These are phyloP conservation scores for Metschnikowia baotianmanensis DNA, from an alignment of 805 yeast species.

Conservation along the genomic window DNA sequence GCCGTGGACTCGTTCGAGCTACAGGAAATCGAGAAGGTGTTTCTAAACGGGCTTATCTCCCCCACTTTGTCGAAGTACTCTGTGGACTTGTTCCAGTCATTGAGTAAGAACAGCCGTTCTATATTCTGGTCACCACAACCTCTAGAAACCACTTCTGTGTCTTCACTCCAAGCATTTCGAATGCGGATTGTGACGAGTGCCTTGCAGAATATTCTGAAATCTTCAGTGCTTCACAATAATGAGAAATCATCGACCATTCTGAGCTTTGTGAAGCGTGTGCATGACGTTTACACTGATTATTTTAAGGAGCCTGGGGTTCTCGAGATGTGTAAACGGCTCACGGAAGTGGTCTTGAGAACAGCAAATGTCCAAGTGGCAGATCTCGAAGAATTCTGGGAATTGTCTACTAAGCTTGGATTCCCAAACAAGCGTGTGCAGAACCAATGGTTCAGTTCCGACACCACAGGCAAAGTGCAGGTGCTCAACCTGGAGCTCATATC, in stretches of 20 bases:
- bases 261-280: constrained; percentile 24
- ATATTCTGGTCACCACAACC: constrained; percentile 19
- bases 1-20: constrained; percentile 15
- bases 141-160: constrained; percentile 19
- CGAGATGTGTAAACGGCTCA: constrained; percentile 30
- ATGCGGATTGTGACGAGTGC: constrained; percentile 21
- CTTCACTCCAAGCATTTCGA: constrained; percentile 22
- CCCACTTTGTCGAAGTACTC: constrained; percentile 28
- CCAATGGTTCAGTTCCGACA: constrained; percentile 24
- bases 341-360: constrained; percentile 23
- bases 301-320: constrained; percentile 23
- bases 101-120: constrained; percentile 18
- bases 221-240: constrained; percentile 1
- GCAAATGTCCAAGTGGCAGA: constrained; percentile 15
- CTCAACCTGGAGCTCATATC: constrained; percentile 28
- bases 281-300: constrained; percentile 27
- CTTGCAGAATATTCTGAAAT: constrained; percentile 20
- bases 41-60: constrained; percentile 27
- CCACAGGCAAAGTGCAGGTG: constrained; percentile 23
- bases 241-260: constrained; percentile 19
- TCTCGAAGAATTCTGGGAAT: constrained; percentile 19
- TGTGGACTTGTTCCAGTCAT: constrained; percentile 20
- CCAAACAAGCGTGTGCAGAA: constrained; percentile 23
- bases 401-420: constrained; percentile 29
- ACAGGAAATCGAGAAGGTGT: constrained; percentile 15